Evolutionary conservation across 2,329 filamentous ascomycete genomes (phyloP).

Genomic region (Fusarium austroafricanum): DNA sequence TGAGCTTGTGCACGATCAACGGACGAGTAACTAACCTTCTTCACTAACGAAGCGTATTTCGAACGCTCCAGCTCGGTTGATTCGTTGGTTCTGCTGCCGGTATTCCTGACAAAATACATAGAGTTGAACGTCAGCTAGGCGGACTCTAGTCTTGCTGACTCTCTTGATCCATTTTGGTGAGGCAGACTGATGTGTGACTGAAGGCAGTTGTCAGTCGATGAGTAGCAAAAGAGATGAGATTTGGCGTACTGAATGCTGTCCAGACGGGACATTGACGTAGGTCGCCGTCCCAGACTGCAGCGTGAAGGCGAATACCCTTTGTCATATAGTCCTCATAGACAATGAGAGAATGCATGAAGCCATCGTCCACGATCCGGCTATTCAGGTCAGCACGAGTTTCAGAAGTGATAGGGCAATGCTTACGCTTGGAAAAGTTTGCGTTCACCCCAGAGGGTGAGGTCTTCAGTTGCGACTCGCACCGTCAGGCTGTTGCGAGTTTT

Average conservation of each 20-base stretch:
- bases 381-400: constrained; percentile 10
- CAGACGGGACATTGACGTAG: constrained; percentile 68
- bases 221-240: too few species aligned
- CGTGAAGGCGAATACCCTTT: constrained; percentile 64
- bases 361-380: constrained; percentile 68
- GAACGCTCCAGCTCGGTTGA: constrained; percentile 60
- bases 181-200: constrained; percentile 65
- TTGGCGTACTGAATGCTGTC: constrained; percentile 70
- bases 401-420: constrained; percentile 35
- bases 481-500: constrained; percentile 64
- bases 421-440: constrained; percentile 68
- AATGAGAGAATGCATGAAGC: constrained; percentile 63
- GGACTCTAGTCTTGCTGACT: constrained; percentile 59
- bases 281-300: constrained; percentile 66
- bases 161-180: constrained; percentile 64
- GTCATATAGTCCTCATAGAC: constrained; percentile 65
- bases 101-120: constrained; percentile 71
- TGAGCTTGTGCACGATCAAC: constrained; percentile 12
- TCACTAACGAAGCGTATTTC: constrained; percentile 63
- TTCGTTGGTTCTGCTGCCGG: constrained; percentile 63
- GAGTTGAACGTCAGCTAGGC: constrained; percentile 65
- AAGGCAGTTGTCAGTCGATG: constrained; percentile 2
- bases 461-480: constrained; percentile 56
- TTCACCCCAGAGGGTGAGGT: constrained; percentile 62
- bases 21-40: constrained; percentile 49